These are phyloP conservation scores for Colletotrichum simmondsii DNA, from an alignment of 2,329 filamentous ascomycete genomes.

Conservation along the genomic window DNA sequence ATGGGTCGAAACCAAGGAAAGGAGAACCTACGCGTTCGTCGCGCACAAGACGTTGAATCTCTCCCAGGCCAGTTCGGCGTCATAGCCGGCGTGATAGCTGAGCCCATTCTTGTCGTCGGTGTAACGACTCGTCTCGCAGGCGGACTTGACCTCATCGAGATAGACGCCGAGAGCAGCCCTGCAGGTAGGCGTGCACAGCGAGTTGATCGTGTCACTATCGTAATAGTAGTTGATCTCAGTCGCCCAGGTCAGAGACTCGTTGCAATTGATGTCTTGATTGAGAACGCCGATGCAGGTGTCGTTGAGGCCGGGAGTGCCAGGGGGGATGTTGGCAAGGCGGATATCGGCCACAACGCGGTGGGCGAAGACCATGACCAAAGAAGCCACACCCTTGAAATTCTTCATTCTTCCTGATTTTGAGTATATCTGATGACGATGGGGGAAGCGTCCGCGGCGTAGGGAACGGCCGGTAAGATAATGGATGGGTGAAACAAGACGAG, in stretches of 20 bases:
- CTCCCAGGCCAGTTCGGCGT: neutral
- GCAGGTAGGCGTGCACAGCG: neutral
- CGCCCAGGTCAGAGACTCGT: neutral
- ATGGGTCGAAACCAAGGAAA: too few species aligned
- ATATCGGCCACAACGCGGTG: neutral
- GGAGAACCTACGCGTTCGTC: neutral
- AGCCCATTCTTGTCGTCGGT: neutral
- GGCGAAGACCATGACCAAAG: neutral
- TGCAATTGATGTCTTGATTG: neutral
- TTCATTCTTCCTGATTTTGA: neutral
- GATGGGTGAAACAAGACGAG: too few species aligned
- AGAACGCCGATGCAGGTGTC: neutral
- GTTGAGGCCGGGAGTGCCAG: neutral
- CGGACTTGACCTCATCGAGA: neutral
- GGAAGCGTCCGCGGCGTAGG: too few species aligned
- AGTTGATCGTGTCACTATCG: neutral
- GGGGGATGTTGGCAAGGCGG: neutral
- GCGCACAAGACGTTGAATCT: neutral
- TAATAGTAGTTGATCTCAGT: neutral
- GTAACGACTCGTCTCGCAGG: neutral
- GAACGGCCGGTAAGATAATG: too few species aligned
- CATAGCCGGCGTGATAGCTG: slow-evolving; percentile 3
- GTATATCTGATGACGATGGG: too few species aligned
- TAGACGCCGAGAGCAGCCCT: neutral
- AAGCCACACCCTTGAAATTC: neutral